A percentile compares a stretch with the other conserved stretches of the same genome.
phyloP scores from a whole-genome alignment of 2,329 filamentous ascomycete species.

The Meredithiella fracta region DNA sequence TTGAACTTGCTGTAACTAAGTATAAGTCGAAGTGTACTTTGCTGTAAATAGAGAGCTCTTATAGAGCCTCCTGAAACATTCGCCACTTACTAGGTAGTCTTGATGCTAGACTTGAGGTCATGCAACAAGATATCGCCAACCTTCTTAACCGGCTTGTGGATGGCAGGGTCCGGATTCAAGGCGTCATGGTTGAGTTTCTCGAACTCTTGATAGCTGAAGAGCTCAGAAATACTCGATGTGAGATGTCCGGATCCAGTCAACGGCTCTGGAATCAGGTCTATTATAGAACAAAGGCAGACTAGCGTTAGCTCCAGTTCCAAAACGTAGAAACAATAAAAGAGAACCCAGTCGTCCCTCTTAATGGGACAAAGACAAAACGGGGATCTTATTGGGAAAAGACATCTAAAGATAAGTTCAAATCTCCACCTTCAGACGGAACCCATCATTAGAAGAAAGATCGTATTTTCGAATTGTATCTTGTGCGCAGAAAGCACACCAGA shows the following conservation, averaged over 20 bases:
- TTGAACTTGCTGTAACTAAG: constrained; percentile 34
- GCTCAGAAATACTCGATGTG: constrained; percentile 32
- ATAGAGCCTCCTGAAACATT: neutral
- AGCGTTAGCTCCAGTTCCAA: neutral
- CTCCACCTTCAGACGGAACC: neutral
- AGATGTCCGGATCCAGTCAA: constrained; percentile 40
- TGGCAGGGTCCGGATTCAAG: constrained; percentile 32
- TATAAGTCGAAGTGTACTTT: constrained; percentile 17
- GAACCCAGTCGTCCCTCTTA: neutral
- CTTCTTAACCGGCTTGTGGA: constrained; percentile 51
- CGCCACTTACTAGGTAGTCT: constrained; percentile 46
- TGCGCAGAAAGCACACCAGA: neutral
- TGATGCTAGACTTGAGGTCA: constrained; percentile 53
- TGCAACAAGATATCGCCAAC: constrained; percentile 59
- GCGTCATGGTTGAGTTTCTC: constrained; percentile 58
- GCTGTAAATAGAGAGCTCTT: neutral
- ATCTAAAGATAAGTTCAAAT: too few relatives aligned
- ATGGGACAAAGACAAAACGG: neutral
- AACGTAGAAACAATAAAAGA: neutral
- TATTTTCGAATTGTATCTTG: neutral
- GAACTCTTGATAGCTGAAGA: constrained; percentile 39
- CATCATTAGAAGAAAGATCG: neutral
- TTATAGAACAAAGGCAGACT: neutral
- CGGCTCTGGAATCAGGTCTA: constrained; percentile 51
- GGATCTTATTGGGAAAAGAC: neutral